Percentiles rank a stretch among this genome's conserved stretches.
phyloP scores from a whole-genome alignment of 352 stramenopile species.

The Chrysophaeum taylorii region DNA sequence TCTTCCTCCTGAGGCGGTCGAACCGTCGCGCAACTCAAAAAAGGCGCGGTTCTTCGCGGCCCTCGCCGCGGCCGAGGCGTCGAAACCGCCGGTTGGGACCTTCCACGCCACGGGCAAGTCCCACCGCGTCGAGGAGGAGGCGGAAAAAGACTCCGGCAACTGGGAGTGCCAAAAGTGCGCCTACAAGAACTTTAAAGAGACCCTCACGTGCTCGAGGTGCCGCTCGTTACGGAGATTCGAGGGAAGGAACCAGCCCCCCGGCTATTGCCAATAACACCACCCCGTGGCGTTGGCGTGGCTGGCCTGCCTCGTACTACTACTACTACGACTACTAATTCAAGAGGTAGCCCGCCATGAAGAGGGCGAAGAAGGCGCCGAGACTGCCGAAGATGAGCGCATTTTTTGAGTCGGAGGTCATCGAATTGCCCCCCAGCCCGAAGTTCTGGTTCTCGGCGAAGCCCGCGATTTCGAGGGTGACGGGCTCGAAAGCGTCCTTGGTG shows the following conservation, averaged over 20 bases:
- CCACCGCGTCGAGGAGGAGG: not conserved
- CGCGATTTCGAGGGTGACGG: constrained; percentile 50
- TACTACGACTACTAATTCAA: too few species aligned
- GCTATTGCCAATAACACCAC: constrained; percentile 19
- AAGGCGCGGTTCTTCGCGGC: not conserved
- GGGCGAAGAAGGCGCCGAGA: constrained; percentile 44
- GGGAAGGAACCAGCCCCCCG: constrained; percentile 2
- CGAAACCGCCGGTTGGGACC: not conserved
- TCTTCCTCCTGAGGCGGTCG: not conserved
- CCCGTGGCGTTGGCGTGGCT: too few species aligned
- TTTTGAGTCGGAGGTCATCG: constrained; percentile 48
- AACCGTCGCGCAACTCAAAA: not conserved
- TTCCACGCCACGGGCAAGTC: constrained; percentile 15
- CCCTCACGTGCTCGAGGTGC: constrained; percentile 4
- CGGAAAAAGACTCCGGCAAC: not conserved
- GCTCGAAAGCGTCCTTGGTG: constrained; percentile 46
- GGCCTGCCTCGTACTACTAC: too few species aligned
- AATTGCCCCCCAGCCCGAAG: constrained; percentile 54
- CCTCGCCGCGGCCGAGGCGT: not conserved
- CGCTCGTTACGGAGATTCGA: constrained; percentile 6
- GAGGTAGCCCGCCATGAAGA: constrained; percentile 50
- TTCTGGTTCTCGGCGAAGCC: constrained; percentile 58
- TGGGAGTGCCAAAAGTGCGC: constrained; percentile 1
- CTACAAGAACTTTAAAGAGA: constrained; percentile 16
- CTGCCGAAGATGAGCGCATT: constrained; percentile 52